Conservation (phyloP, 768 basidiomycete species). For the Mycena latifolia region DNA sequence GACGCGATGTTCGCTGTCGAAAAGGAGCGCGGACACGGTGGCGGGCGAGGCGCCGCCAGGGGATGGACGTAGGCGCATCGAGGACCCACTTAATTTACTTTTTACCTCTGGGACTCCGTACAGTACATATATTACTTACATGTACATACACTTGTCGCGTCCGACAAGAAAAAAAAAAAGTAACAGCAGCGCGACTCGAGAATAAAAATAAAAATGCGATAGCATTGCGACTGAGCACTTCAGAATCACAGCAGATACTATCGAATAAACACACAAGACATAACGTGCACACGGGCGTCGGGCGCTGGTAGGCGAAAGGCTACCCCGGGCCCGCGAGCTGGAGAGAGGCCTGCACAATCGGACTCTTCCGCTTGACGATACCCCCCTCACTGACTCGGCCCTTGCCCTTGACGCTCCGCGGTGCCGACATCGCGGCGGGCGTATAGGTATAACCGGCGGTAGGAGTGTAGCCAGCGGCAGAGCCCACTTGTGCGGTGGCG, state of each 20-base stretch:
- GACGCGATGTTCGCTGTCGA: slow-evolving; percentile 91
- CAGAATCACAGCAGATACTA: background rate
- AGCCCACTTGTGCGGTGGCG: no score
- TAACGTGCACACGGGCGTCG: no score
- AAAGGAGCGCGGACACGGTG: slow-evolving; percentile 87
- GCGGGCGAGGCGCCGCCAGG: slow-evolving; percentile 80
- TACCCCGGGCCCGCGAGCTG: background rate
- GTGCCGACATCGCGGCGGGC: no score
- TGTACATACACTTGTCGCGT: no score
- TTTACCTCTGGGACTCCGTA: no score
- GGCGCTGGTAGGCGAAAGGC: background rate
- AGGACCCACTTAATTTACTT: no score
- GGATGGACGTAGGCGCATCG: slow-evolving; percentile 60
- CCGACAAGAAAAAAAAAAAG: no score
- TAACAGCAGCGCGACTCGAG: no score
- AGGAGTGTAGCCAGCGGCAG: no score
- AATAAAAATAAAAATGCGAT: background rate
- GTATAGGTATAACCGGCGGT: no score
- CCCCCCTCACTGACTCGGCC: slow-evolving; percentile 2
- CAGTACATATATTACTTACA: background rate
- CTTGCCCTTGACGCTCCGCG: background rate
- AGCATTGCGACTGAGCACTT: slow-evolving; percentile 6
- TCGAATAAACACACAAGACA: no score
- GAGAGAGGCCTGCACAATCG: background rate
- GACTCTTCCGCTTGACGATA: slow-evolving; percentile 15